Evolutionary conservation across 495 filamentous ascomycete genomes (phyloP).

Genomic region (Neurospora intermedia): DNA sequence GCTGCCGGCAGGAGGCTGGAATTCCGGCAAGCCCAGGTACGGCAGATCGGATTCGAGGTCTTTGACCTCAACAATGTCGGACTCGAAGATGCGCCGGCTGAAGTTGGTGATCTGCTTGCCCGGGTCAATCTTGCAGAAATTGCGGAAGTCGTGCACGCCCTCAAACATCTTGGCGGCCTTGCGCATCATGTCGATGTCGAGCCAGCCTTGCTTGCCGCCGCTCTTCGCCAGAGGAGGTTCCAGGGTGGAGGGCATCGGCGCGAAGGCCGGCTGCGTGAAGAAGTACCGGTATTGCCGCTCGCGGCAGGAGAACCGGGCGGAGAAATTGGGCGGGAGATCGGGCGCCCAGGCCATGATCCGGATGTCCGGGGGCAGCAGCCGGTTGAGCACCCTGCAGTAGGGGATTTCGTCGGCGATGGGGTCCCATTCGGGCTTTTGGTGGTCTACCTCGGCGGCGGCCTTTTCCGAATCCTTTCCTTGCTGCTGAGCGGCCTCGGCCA

Average conservation of each 20-base stretch:
- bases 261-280: constrained; percentile 87
- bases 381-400: constrained; percentile 73
- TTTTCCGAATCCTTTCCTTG: not conserved
- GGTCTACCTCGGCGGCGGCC: not conserved
- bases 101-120: constrained; percentile 81
- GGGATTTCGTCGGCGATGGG: constrained; percentile 70
- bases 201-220: constrained; percentile 31
- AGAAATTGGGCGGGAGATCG: constrained; percentile 63
- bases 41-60: constrained; percentile 35
- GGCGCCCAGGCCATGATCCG: constrained; percentile 89
- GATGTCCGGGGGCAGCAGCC: constrained; percentile 80
- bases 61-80: constrained; percentile 60
- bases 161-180: constrained; percentile 66
- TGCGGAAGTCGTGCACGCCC: constrained; percentile 87
- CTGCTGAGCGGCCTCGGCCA: not conserved
- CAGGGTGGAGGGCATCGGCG: constrained; percentile 39
- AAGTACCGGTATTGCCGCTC: constrained; percentile 90
- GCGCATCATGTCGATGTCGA: constrained; percentile 82
- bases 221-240: constrained; percentile 12
- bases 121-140: constrained; percentile 87
- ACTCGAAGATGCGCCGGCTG: constrained; percentile 59
- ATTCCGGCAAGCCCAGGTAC: constrained; percentile 20
- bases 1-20: not conserved
- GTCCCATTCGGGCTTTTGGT: constrained; percentile 44
- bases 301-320: constrained; percentile 84